These are phyloP conservation scores for Camellia granthamiana DNA, from an alignment of 148 eudicot species.

Conservation along the genomic window DNA sequence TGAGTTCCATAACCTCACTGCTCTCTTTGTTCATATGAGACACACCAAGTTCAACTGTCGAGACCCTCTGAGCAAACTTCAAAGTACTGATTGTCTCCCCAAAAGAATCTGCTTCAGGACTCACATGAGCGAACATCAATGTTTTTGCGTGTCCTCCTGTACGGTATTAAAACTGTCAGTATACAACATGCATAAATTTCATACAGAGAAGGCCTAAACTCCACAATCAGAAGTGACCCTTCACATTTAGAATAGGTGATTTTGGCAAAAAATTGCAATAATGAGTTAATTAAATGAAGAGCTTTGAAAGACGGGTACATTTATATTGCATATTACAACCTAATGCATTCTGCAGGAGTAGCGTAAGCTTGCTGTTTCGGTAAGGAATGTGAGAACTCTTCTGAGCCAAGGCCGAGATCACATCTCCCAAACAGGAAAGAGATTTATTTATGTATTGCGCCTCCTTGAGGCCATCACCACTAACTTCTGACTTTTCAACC, in stretches of 20 bases:
- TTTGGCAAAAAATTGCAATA: no score
- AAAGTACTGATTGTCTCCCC: slow-evolving; percentile 70
- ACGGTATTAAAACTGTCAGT: slow-evolving; percentile 9
- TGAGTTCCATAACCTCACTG: slow-evolving; percentile 64
- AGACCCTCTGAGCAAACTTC: slow-evolving; percentile 81
- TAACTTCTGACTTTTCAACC: slow-evolving; percentile 53
- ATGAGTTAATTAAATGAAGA: not conserved
- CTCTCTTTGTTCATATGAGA: slow-evolving; percentile 65
- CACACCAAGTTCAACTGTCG: slow-evolving; percentile 83
- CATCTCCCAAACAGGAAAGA: slow-evolving; percentile 82
- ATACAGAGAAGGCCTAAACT: no score
- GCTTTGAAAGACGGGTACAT: not conserved
- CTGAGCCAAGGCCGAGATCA: slow-evolving; percentile 78
- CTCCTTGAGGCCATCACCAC: slow-evolving; percentile 50
- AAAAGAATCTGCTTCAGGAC: slow-evolving; percentile 72
- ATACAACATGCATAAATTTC: no score
- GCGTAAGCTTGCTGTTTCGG: slow-evolving; percentile 79
- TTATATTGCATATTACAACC: slow-evolving; percentile 35
- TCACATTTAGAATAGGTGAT: no score
- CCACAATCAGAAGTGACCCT: no score
- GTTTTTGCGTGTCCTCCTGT: slow-evolving; percentile 82
- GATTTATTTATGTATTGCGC: slow-evolving; percentile 61
- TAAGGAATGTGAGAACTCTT: slow-evolving; percentile 69
- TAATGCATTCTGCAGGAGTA: slow-evolving; percentile 78
- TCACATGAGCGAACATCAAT: slow-evolving; percentile 86